Percentiles rank a stretch among this genome's conserved stretches.
These are phyloP conservation scores for Podochytrium sp. DNA, from an alignment of 192 early-diverging fungal species.

Conservation along the genomic window DNA sequence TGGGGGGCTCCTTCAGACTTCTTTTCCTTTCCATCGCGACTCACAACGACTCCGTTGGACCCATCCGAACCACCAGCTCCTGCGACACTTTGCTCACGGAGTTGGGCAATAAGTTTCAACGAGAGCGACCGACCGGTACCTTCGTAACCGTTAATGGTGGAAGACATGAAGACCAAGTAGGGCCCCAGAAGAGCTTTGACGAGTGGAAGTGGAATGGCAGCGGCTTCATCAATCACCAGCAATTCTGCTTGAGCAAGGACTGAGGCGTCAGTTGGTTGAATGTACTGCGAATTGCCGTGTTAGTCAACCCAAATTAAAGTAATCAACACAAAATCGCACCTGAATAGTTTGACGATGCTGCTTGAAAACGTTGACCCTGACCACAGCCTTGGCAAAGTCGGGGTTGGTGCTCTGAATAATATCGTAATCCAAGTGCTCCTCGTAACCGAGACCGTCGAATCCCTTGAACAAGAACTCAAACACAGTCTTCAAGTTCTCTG, in stretches of 20 bases:
- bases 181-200: slow-evolving; percentile 92
- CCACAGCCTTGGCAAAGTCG: slow-evolving; percentile 92
- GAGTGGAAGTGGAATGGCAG: slow-evolving; percentile 93
- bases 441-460: slow-evolving; percentile 97
- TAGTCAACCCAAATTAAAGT: neutral
- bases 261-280: slow-evolving; percentile 93
- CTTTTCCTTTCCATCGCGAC: slow-evolving; percentile 61
- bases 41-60: slow-evolving; percentile 41
- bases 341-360: slow-evolving; percentile 98
- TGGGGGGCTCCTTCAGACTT: slow-evolving; percentile 37
- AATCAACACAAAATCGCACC: slow-evolving; percentile 40
- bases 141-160: slow-evolving; percentile 99
- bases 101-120: slow-evolving; percentile 91
- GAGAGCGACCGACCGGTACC: slow-evolving; percentile 97
- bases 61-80: slow-evolving; percentile 24
- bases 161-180: slow-evolving; percentile 97
- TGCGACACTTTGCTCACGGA: slow-evolving; percentile 89
- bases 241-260: slow-evolving; percentile 96
- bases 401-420: slow-evolving; percentile 98
- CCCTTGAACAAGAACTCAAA: slow-evolving; percentile 99
- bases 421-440: slow-evolving; percentile 98
- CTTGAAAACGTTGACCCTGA: slow-evolving; percentile 93
- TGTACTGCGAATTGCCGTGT: slow-evolving; percentile 80
- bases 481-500: slow-evolving; percentile 97
- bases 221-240: slow-evolving; percentile 98